Evolutionary conservation across 257 asterid species (phyloP).

Genomic region (Parsonsia alboflavescens): DNA sequence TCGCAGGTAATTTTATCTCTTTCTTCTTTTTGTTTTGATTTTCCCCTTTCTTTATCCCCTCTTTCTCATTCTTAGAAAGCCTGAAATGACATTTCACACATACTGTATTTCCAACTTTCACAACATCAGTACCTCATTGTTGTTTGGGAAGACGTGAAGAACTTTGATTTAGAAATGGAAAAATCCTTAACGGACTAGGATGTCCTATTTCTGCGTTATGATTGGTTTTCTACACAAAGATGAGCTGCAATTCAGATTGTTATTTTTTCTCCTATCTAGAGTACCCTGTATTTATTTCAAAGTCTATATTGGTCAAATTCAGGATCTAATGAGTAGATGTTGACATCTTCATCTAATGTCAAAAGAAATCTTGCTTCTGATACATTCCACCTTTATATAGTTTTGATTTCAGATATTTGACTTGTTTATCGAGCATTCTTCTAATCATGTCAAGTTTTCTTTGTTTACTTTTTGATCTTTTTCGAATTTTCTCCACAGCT

Average conservation of each 20-base stretch:
- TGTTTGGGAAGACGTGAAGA: background rate
- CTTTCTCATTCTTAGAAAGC: background rate
- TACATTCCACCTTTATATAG: background rate
- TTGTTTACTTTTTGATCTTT: background rate
- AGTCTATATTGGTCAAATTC: background rate
- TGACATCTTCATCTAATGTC: background rate
- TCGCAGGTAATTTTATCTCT: slow-evolving; percentile 40
- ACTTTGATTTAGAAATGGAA: background rate
- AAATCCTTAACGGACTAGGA: background rate
- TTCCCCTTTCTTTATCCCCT: background rate
- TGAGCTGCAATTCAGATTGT: background rate
- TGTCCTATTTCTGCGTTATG: background rate
- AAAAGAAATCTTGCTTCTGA: background rate
- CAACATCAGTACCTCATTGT: background rate
- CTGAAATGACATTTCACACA: background rate
- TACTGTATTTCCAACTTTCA: background rate
- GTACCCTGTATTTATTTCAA: background rate
- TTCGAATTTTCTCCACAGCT: background rate
- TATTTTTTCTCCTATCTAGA: background rate
- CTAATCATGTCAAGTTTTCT: background rate
- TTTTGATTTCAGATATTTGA: background rate
- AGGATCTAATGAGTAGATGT: background rate
- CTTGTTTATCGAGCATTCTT: background rate
- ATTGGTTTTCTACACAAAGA: background rate
- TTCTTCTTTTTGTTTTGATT: background rate